A percentile compares a stretch with the other conserved stretches of the same genome.
Conservation (phyloP, 1,284 basidiomycete species). For the Puccinia brachypodii region DNA sequence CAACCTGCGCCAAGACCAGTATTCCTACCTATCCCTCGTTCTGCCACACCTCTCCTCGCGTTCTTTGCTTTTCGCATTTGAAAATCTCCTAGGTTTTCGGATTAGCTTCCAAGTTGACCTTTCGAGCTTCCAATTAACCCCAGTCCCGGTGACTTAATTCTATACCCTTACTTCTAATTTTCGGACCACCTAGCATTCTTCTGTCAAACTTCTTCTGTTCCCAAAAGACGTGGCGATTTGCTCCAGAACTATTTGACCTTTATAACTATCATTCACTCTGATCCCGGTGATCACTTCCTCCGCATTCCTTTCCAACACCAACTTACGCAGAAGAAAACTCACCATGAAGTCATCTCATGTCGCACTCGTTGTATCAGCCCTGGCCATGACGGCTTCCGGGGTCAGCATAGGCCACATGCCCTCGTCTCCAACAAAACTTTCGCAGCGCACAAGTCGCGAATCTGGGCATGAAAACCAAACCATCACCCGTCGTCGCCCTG, state of each 20-base stretch:
- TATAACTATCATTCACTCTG: neutral
- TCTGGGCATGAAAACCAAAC: neutral
- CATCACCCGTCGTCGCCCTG: neutral
- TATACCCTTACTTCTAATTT: neutral
- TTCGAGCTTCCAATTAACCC: neutral
- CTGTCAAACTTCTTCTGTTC: neutral
- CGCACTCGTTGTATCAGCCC: constrained; percentile 17
- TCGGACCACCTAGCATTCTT: neutral
- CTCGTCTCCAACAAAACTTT: constrained; percentile 8
- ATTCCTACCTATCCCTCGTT: too few species aligned
- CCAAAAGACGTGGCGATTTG: neutral
- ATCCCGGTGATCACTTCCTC: constrained; percentile 3
- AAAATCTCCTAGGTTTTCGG: neutral
- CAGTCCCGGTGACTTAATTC: constrained; percentile 21
- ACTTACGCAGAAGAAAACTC: neutral
- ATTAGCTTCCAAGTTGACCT: constrained; percentile 14
- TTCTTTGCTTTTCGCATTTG: too few species aligned
- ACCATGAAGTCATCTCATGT: constrained; percentile 19
- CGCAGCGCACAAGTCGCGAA: neutral
- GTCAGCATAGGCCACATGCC: constrained; percentile 5
- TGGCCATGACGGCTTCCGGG: constrained; percentile 14
- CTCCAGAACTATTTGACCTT: neutral
- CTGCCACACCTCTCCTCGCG: too few species aligned
- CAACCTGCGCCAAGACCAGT: too few species aligned
- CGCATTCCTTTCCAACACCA: neutral